Evolutionary conservation across 805 yeast species (phyloP), one percentile per base, ranked within the genome.

Genomic region (Wickerhamiella hasegawae): DNA sequence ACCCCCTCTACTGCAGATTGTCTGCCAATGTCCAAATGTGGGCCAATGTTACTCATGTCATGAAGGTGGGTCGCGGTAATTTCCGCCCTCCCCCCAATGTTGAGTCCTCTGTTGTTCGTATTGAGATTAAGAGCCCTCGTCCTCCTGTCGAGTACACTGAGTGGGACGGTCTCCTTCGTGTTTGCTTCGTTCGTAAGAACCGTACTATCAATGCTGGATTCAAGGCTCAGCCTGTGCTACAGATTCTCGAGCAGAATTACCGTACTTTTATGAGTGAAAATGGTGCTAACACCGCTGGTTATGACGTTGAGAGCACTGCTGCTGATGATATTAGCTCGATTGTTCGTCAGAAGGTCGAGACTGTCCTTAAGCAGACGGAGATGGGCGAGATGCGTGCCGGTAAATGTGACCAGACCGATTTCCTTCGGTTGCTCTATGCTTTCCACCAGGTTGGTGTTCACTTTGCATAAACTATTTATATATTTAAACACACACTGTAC

Each of bases 11-110:
- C 62, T 84, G 95, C 58, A 71, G 98, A 51, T 66, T 90, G 36
- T 78, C 94, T 22, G 97, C 94, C 21, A 90, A 90, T 52, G 97
- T 90, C 1, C 98, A 90, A 53, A 87, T 90, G 97, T 90, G 97
- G 96, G 95, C 96, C n/a, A 82, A 82, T 45, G 96, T 90, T 12
- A 84, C 93, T 5, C 98, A 90, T 55, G 81, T 90, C 36, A 90
- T 90, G 98, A 90, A 90, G 58, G 98, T 90, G 21, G 97, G 97
- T 18, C 79, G 75, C 53, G 90, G 90, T 54, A 90, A 90, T 53
- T 90, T 90, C 65, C 69, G 95, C 48, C 98, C 98, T 18, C 98
- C 98, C 9, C 98, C 98, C 39, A 85, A 90, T 57, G 98, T 90
- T 39, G 98, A 90, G 57, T 84, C 96, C 0, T 77, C 93, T 24